These are phyloP conservation scores for Neurospora discreta DNA, from an alignment of 495 filamentous ascomycete species.

Conservation along the genomic window DNA sequence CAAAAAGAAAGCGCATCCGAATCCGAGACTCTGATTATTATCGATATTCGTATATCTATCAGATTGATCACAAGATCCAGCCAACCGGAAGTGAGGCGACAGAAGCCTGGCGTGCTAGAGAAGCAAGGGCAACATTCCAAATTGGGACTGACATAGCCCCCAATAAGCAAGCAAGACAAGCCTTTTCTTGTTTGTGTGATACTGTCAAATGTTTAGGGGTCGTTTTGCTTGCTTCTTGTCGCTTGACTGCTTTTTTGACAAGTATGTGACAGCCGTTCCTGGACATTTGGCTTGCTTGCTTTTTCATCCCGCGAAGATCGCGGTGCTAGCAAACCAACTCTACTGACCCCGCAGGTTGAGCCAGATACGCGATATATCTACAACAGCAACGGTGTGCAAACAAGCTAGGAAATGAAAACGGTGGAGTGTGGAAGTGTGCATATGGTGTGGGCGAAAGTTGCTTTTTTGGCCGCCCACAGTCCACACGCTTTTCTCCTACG, in stretches of 20 bases:
- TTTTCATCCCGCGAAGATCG: neutral
- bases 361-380: neutral
- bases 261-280: neutral
- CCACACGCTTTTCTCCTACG: neutral
- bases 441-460: neutral
- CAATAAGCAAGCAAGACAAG: neutral
- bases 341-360: neutral
- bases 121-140: neutral
- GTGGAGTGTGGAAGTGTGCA: neutral
- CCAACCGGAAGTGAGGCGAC: neutral
- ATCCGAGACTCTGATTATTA: neutral
- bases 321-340: neutral
- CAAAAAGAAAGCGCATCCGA: neutral
- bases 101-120: neutral
- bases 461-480: neutral
- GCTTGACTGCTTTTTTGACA: neutral
- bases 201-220: neutral
- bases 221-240: neutral
- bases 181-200: neutral
- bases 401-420: neutral
- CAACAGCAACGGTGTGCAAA: neutral
- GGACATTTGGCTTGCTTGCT: neutral
- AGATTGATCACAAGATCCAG: neutral
- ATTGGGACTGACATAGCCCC: neutral
- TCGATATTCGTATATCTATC: neutral